A percentile compares a stretch with the other conserved stretches of the same genome.
These are phyloP conservation scores for Fraxinus pennsylvanica DNA, from an alignment of 257 asterid species.

Conservation along the genomic window DNA sequence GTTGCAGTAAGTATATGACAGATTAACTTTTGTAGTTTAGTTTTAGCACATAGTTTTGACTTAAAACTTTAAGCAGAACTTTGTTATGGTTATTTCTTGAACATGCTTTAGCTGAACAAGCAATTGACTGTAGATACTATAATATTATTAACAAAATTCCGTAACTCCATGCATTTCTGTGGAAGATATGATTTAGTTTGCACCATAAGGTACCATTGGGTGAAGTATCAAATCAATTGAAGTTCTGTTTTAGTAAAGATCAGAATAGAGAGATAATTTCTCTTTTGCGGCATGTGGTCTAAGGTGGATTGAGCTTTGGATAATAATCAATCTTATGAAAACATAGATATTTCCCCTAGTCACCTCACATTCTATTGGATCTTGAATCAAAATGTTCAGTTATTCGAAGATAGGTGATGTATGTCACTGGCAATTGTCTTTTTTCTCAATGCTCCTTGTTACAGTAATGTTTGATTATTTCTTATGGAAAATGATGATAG, in stretches of 20 bases:
- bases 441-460: too few species aligned
- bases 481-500: not conserved
- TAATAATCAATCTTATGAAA: not conserved
- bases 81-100: not conserved
- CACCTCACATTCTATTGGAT: not conserved
- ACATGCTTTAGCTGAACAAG: constrained; percentile 17
- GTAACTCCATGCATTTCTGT: not conserved
- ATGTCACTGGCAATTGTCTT: not conserved
- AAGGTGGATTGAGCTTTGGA: constrained; percentile 13
- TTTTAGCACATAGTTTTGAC: not conserved
- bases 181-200: not conserved
- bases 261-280: not conserved
- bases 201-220: constrained; percentile 16
- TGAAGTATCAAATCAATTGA: not conserved
- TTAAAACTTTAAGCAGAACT: constrained; percentile 7
- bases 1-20: constrained; percentile 69
- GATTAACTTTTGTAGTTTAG: constrained; percentile 12
- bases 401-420: not conserved
- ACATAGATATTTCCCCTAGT: not conserved
- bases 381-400: not conserved
- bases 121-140: not conserved
- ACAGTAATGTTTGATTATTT: too few species aligned
- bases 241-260: not conserved
- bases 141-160: not conserved
- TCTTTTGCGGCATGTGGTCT: not conserved